A percentile compares a stretch with the other conserved stretches of the same genome.
phyloP scores from a whole-genome alignment of 2,329 filamentous ascomycete species.

The Cylindrodendrum hubeiense region DNA sequence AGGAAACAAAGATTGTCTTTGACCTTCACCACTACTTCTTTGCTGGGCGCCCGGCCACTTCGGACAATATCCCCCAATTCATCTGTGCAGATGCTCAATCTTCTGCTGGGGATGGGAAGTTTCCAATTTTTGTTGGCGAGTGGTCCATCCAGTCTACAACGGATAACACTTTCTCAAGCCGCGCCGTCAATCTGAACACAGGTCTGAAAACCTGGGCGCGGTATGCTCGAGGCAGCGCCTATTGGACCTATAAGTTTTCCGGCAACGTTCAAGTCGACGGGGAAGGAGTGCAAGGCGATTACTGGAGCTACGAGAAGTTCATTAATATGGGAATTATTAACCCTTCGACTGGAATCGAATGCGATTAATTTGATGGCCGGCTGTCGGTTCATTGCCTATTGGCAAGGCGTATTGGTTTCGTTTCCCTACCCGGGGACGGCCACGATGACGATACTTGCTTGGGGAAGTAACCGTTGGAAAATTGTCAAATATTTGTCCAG shows the following conservation, averaged over 20 bases:
- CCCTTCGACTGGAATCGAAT: too few relatives aligned
- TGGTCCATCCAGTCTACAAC: conserved; percentile 20
- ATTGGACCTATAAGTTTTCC: conserved; percentile 18
- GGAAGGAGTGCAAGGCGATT: conserved; percentile 22
- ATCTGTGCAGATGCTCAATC: conserved; percentile 19
- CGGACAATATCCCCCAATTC: not conserved
- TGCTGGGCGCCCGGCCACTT: not conserved
- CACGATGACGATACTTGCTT: too few relatives aligned
- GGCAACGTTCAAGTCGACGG: conserved; percentile 18
- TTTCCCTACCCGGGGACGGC: too few relatives aligned
- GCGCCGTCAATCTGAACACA: conserved; percentile 12
- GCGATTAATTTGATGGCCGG: too few relatives aligned
- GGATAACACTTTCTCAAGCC: conserved; percentile 13
- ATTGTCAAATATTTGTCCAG: too few relatives aligned
- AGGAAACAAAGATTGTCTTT: conserved; percentile 17
- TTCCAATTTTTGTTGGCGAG: conserved; percentile 26
- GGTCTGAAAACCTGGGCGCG: conserved; percentile 1
- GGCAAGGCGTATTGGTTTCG: too few relatives aligned
- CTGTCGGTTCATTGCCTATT: too few relatives aligned
- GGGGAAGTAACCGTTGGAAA: too few relatives aligned
- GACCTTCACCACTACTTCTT: conserved; percentile 25
- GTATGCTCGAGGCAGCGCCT: conserved; percentile 14
- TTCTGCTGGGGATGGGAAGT: conserved; percentile 4
- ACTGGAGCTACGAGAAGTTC: conserved; percentile 28
- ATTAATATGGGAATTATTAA: conserved; percentile 10